These are phyloP conservation scores for maize (Zea mays) DNA, from an alignment of 176 grass and related monocot species.

Conservation along the genomic window Zm-B73-REFERENCE-NAM-5.0 NC_050097.1:27947501-27948000, in stretches of 20 bases:
- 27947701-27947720: background rate
- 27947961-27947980: conserved; percentile 8
- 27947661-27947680: background rate
- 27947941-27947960: background rate
- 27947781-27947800: background rate
- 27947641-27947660: background rate
- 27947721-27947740: background rate
- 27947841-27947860: too few species aligned
- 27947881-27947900: background rate
- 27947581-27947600: background rate
- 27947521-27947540: background rate
- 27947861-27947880: background rate
- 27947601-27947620: background rate
- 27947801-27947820: background rate
- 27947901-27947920: background rate
- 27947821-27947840: background rate
- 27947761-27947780: background rate
- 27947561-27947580: background rate
- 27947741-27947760: background rate
- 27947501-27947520: too few species aligned
- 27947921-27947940: background rate
- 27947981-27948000: background rate
- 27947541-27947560: background rate
- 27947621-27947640: background rate
- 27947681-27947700: background rate